A percentile compares a stretch with the other conserved stretches of the same genome.
Conservation (phyloP, 495 filamentous ascomycete species). For the Tetracladium setigerum region DNA sequence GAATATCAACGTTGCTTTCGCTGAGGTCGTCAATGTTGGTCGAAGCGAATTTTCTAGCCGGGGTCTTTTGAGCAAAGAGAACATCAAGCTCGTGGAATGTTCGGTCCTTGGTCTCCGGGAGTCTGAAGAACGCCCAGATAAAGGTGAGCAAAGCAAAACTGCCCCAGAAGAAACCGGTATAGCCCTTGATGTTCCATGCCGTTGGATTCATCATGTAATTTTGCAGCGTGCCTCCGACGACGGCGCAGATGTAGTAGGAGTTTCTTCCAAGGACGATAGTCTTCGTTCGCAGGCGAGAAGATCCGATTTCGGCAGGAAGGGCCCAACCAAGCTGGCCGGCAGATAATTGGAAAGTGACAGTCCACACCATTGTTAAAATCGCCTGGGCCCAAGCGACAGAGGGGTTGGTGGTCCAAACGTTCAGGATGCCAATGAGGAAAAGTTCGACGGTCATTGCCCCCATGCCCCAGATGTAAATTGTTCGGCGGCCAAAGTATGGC, state of each 20-base stretch:
- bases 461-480: conserved; percentile 22
- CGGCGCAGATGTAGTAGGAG: conserved; percentile 44
- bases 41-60: conserved; percentile 44
- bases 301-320: conserved; percentile 8
- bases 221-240: conserved; percentile 58
- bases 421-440: conserved; percentile 22
- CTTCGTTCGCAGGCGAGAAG: conserved; percentile 9
- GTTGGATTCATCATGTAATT: conserved; percentile 63
- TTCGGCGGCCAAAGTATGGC: conserved; percentile 14
- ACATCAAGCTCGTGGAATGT: conserved; percentile 67
- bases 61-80: conserved; percentile 43
- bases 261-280: conserved; percentile 26
- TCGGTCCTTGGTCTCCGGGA: conserved; percentile 64
- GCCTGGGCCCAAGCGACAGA: neutral
- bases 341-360: conserved; percentile 45
- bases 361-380: conserved; percentile 42
- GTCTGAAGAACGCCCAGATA: conserved; percentile 64
- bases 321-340: conserved; percentile 48
- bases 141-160: conserved; percentile 48
- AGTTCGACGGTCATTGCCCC: conserved; percentile 33
- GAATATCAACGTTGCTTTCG: conserved; percentile 3
- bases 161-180: conserved; percentile 13
- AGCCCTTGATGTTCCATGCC: conserved; percentile 65
- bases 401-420: conserved; percentile 18
- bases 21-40: conserved; percentile 1